A percentile compares a stretch with the other conserved stretches of the same genome.
Conservation (phyloP, 345 rosid species). For the Viola odorata region DNA sequence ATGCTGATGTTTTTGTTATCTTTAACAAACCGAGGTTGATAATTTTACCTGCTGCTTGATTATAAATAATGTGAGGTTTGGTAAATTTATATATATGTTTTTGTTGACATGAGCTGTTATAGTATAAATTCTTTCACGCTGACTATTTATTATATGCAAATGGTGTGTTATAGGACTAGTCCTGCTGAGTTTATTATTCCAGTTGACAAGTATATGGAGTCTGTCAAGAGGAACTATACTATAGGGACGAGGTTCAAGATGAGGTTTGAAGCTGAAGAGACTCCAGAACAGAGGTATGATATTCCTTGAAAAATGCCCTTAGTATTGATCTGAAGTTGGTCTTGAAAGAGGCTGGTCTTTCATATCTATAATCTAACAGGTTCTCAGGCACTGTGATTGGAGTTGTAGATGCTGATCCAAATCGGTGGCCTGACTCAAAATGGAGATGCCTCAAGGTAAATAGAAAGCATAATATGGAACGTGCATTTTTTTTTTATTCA, state of each 20-base stretch:
- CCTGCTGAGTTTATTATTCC: slow-evolving; percentile 82
- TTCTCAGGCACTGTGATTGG: slow-evolving; percentile 69
- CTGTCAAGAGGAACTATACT: slow-evolving; percentile 48
- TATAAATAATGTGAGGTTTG: no score
- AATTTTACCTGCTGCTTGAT: no score
- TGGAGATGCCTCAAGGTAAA: slow-evolving; percentile 88
- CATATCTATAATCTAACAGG: slow-evolving; percentile 30
- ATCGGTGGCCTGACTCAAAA: slow-evolving; percentile 84
- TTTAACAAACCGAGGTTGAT: no score
- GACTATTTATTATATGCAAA: no score
- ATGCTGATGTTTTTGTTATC: not conserved
- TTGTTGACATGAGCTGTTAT: not conserved
- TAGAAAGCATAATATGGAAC: not conserved
- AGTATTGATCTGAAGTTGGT: no score
- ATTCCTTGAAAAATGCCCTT: no score
- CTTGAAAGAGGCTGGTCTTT: no score
- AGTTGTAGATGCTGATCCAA: slow-evolving; percentile 64
- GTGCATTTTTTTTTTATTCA: not conserved
- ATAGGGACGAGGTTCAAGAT: slow-evolving; percentile 72
- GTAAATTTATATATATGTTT: not conserved
- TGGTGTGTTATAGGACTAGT: slow-evolving; percentile 47
- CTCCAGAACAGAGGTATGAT: slow-evolving; percentile 72
- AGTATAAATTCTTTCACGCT: no score
- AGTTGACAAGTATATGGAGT: slow-evolving; percentile 60
- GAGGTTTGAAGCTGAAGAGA: slow-evolving; percentile 78